A percentile compares a stretch with the other conserved stretches of the same genome.
phyloP scores from a whole-genome alignment of 176 grass and related monocot species.

The barley (Hordeum vulgare) region MorexV3_pseudomolecules_assembly NC_058524.1:588204328-588204827 shows the following conservation, averaged over 20 bases:
- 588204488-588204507: conserved; percentile 16
- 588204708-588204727: conserved; percentile 16
- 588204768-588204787: conserved; percentile 43
- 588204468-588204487: not conserved
- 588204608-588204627: too few species aligned
- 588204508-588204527: conserved; percentile 9
- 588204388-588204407: too few species aligned
- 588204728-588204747: conserved; percentile 32
- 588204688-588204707: not conserved
- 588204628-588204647: conserved; percentile 19
- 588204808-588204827: not conserved
- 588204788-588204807: conserved; percentile 6
- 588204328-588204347: too few species aligned
- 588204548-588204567: not conserved
- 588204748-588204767: conserved; percentile 45
- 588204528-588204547: conserved; percentile 18
- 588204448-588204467: not conserved
- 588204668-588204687: not conserved
- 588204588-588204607: not conserved
- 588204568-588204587: conserved; percentile 20
- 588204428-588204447: too few species aligned
- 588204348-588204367: too few species aligned
- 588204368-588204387: not conserved
- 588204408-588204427: too few species aligned
- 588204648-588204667: conserved; percentile 10